These are phyloP conservation scores for Rhododendron vialii DNA, from an alignment of 148 eudicot genomes.

Conservation along the genomic window DNA sequence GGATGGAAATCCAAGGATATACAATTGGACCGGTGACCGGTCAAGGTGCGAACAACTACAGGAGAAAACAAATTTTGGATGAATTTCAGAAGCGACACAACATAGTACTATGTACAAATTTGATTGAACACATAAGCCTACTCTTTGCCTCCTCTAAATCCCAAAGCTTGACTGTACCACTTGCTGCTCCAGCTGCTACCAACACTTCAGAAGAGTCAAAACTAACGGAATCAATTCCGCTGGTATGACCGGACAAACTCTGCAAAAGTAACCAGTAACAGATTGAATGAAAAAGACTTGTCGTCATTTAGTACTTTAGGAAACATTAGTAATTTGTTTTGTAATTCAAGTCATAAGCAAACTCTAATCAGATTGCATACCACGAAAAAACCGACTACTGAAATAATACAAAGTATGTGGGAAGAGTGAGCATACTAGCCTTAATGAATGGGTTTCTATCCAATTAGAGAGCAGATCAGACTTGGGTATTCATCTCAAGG, in stretches of 20 bases:
- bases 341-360: not conserved
- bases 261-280: slow-evolving; percentile 27
- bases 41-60: slow-evolving; percentile 90
- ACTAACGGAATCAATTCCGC: slow-evolving; percentile 94
- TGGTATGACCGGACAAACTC: slow-evolving; percentile 96
- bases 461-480: not conserved
- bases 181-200: slow-evolving; percentile 99
- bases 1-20: slow-evolving; percentile 98
- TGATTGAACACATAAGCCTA: slow-evolving; percentile 28
- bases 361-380: not conserved
- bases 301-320: not conserved
- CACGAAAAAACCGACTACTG: not conserved
- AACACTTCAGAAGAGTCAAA: slow-evolving; percentile 96
- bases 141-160: slow-evolving; percentile 98
- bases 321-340: not conserved
- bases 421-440: not conserved
- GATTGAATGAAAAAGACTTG: not conserved
- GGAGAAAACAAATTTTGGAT: slow-evolving; percentile 5
- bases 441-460: not conserved
- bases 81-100: slow-evolving; percentile 3
- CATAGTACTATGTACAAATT: slow-evolving; percentile 7
- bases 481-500: not conserved
- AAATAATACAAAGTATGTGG: not conserved
- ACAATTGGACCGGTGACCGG: slow-evolving; percentile 97
- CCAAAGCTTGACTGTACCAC: slow-evolving; percentile 99